Evolutionary conservation across 805 yeast species (phyloP).

Genomic region (Citeromyces nyonsensis): DNA sequence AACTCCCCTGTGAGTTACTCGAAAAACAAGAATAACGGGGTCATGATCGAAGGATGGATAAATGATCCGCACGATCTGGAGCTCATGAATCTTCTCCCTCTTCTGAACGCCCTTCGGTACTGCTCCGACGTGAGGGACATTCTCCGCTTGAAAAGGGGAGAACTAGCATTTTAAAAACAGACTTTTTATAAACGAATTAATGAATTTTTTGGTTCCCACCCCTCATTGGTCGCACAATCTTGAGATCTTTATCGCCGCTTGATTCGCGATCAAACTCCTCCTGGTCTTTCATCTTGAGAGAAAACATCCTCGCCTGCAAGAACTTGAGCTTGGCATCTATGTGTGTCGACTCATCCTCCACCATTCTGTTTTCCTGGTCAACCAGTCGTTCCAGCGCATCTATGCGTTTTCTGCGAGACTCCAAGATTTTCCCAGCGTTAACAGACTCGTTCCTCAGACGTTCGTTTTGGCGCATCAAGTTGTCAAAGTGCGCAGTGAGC

Average conservation of each 20-base stretch:
- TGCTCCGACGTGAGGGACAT: constrained; percentile 77
- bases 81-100: constrained; percentile 65
- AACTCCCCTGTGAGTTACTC: constrained; percentile 88
- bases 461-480: constrained; percentile 25
- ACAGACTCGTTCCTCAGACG: constrained; percentile 39
- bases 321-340: constrained; percentile 27
- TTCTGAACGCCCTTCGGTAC: constrained; percentile 59
- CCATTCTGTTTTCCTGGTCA: constrained; percentile 30
- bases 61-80: constrained; percentile 89
- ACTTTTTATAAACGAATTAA: neutral
- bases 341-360: constrained; percentile 27
- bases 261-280: constrained; percentile 4
- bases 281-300: constrained; percentile 9
- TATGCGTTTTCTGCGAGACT: constrained; percentile 40
- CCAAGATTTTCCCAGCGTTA: constrained; percentile 38
- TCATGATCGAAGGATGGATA: constrained; percentile 95
- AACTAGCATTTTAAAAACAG: constrained; percentile 24
- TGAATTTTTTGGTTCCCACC: constrained; percentile 22
- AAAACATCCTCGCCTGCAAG: constrained; percentile 10
- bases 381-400: constrained; percentile 32
- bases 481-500: too few relatives aligned
- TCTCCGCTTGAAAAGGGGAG: constrained; percentile 63
- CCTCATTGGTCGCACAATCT: constrained; percentile 47
- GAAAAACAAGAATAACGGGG: constrained; percentile 74
- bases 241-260: constrained; percentile 20